Percentiles rank a stretch among this genome's conserved stretches.
phyloP scores from a whole-genome alignment of 495 filamentous ascomycete genomes.

The Achaetomiella virescens region DNA sequence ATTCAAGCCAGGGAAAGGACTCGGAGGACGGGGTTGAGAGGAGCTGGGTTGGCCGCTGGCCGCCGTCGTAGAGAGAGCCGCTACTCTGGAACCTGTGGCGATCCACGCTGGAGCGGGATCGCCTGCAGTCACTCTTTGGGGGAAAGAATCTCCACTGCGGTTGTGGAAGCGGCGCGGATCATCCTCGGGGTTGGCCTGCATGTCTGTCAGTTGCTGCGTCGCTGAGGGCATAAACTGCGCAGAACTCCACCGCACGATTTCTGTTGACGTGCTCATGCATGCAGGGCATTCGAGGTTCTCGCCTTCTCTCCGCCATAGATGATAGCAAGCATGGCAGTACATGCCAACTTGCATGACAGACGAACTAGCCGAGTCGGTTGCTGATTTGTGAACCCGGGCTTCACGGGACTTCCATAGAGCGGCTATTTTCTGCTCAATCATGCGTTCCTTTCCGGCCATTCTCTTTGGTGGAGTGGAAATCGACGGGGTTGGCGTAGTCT shows the following conservation, averaged over 20 bases:
- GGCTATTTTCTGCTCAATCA: constrained; percentile 42
- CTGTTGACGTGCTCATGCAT: too few species aligned
- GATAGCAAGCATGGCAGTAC: too few species aligned
- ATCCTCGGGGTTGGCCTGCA: too few species aligned
- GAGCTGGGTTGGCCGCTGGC: background rate
- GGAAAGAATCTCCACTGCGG: background rate
- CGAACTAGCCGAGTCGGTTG: constrained; percentile 3
- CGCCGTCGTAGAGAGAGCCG: background rate
- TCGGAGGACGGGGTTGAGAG: background rate
- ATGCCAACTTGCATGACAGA: background rate
- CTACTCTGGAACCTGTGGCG: background rate
- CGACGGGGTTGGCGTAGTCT: background rate
- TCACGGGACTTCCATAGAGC: constrained; percentile 37
- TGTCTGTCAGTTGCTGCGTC: too few species aligned
- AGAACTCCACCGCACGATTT: too few species aligned
- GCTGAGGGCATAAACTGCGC: too few species aligned
- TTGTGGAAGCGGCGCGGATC: too few species aligned
- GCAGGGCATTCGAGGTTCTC: too few species aligned
- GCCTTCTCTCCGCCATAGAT: too few species aligned
- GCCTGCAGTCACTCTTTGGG: background rate
- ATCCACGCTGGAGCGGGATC: background rate
- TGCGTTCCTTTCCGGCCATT: constrained; percentile 38
- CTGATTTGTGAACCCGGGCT: constrained; percentile 17
- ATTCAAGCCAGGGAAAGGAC: constrained; percentile 13
- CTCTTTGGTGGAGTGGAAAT: constrained; percentile 22